Evolutionary conservation across 495 filamentous ascomycete species (phyloP), one percentile per base, ranked within the genome.

Genomic region (Lepraria neglecta): DNA sequence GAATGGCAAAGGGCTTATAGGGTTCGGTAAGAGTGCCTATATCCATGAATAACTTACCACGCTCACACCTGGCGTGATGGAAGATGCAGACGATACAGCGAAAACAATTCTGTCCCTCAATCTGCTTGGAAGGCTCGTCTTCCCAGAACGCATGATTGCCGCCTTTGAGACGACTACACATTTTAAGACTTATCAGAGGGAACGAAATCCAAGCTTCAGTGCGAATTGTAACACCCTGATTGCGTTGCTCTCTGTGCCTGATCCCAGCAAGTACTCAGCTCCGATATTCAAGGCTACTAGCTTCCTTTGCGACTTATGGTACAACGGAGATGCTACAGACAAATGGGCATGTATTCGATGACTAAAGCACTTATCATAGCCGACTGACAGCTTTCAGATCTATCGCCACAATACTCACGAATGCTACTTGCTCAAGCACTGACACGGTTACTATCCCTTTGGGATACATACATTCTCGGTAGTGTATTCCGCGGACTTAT

Each of bases 181-280:
- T 60, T 77, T 76, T 63, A 65, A 64, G 51, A 77, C 75, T 5
- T 77, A 75, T 57, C 59, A 61, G 3, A 58, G 46, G 42, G 75
- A 77, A 63, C 60, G 72, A 24, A 70, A 76, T 53, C 65, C 67
- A 12, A 73, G 70, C 55, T 70, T 76, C 31, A 74, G 67, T 17
- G 73, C 73, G 9, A 77, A 77, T 62, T 76, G 74, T 59, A 77
- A 77, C 63, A 70, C 72, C 3, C 63, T 77, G 9, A 47, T 65
- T 35, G 73, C 72, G 5, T 61, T 77, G 6, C 40, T 43, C 40
- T 61, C 75, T 30, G 46, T 64, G 14, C 46, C 46, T 19, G 51
- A 46, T 33, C 52, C 24, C 24, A 24, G 24, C 65, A 19, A 50
- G 56, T 27, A 43, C 38, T 56, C 12, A 47, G 1, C 60, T 0